Conservation (phyloP, 192 early-diverging fungal species). For the Linnemannia zychae region DNA sequence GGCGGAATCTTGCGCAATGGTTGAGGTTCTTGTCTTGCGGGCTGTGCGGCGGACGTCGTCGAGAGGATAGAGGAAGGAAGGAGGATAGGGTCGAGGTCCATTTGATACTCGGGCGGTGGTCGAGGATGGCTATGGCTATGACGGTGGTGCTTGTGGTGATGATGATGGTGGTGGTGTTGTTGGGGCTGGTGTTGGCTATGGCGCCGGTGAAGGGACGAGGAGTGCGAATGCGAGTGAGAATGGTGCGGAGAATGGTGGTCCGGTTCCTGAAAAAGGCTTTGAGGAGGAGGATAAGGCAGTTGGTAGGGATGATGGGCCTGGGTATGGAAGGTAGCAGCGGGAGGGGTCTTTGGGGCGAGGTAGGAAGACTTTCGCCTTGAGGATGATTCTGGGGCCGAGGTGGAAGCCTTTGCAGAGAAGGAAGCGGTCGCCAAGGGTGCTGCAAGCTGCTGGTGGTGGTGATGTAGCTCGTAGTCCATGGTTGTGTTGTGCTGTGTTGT, state of each 20-base stretch:
- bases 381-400: conserved; percentile 21
- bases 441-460: conserved; percentile 4
- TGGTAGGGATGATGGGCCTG: conserved; percentile 11
- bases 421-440: not conserved
- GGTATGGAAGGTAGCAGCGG: conserved; percentile 7
- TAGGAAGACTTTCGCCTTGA: conserved; percentile 27
- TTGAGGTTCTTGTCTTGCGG: conserved; percentile 16
- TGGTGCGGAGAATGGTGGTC: conserved; percentile 13
- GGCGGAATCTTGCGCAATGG: conserved; percentile 12
- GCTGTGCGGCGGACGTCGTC: not conserved
- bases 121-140: conserved; percentile 18
- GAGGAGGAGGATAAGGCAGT: not conserved
- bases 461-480: conserved; percentile 42
- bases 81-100: conserved; percentile 32
- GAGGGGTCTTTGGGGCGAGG: conserved; percentile 18
- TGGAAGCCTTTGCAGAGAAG: conserved; percentile 11
- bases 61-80: not conserved
- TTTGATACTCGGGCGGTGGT: conserved; percentile 17
- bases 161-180: conserved; percentile 21
- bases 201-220: conserved; percentile 1
- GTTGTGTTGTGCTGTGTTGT: not conserved
- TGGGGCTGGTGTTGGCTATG: conserved; percentile 27
- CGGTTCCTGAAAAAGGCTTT: conserved; percentile 12
- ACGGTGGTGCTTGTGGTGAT: conserved; percentile 19
- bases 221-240: not conserved